These are phyloP conservation scores for Aspergillus sp. DNA, from an alignment of 2,329 filamentous ascomycete genomes.

Conservation along the genomic window DNA sequence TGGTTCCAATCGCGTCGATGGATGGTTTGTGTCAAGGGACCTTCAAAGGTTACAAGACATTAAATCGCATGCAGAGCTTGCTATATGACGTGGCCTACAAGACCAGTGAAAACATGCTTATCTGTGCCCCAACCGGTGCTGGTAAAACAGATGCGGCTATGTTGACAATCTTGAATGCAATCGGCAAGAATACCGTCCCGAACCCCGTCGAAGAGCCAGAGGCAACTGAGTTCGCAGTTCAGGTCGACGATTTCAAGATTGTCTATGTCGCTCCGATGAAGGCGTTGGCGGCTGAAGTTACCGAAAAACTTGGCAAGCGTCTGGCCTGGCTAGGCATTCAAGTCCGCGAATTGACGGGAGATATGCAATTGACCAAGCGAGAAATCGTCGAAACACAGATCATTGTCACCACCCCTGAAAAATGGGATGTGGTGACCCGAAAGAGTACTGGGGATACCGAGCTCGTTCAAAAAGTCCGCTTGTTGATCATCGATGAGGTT, in stretches of 20 bases:
- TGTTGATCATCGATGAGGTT: conserved; percentile 97
- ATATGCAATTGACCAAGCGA: conserved; percentile 97
- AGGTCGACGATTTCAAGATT: conserved; percentile 89
- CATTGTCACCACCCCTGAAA: conserved; percentile 97
- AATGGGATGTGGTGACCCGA: conserved; percentile 97
- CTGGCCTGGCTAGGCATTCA: conserved; percentile 91
- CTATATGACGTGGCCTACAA: conserved; percentile 94
- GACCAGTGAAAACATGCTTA: conserved; percentile 97
- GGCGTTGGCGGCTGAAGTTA: conserved; percentile 92
- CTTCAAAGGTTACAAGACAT: conserved; percentile 86
- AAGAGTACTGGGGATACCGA: conserved; percentile 98
- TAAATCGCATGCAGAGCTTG: conserved; percentile 98
- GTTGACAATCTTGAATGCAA: conserved; percentile 88
- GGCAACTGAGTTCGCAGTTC: conserved; percentile 76
- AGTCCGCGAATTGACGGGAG: conserved; percentile 90
- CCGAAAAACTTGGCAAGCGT: conserved; percentile 86
- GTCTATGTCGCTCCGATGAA: conserved; percentile 99
- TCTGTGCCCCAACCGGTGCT: conserved; percentile 94
- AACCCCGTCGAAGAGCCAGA: conserved; percentile 72
- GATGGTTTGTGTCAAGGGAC: conserved; percentile 88
- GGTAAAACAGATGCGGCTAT: conserved; percentile 99
- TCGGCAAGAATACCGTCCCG: conserved; percentile 79
- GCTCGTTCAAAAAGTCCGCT: conserved; percentile 90
- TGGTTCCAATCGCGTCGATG: conserved; percentile 76
- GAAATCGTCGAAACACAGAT: conserved; percentile 97